Conservation (phyloP, 352 stramenopile species). For the Phytophthora ramorum region DNA sequence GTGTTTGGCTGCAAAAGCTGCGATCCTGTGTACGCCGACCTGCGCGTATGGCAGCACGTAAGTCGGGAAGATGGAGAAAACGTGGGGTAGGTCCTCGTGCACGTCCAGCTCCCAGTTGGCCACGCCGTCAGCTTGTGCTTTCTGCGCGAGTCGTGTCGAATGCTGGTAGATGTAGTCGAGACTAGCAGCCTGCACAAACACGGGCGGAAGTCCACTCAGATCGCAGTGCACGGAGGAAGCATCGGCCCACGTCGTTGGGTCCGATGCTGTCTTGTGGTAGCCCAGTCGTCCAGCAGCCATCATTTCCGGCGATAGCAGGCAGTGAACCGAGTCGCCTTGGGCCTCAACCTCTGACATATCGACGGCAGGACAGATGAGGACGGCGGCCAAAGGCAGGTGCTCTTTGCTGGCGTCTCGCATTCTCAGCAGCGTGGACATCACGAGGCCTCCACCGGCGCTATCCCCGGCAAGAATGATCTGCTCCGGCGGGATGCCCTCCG, state of each 20-base stretch:
- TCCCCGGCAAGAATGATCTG: slow-evolving; percentile 50
- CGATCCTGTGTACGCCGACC: slow-evolving; percentile 40
- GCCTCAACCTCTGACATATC: slow-evolving; percentile 46
- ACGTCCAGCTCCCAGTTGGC: slow-evolving; percentile 54
- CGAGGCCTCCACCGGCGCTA: slow-evolving; percentile 48
- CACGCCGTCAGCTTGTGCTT: slow-evolving; percentile 43
- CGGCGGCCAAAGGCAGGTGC: slow-evolving; percentile 38
- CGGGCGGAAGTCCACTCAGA: slow-evolving; percentile 46
- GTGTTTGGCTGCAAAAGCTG: slow-evolving; percentile 45
- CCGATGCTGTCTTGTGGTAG: slow-evolving; percentile 27
- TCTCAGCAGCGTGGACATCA: slow-evolving; percentile 50
- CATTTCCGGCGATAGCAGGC: slow-evolving; percentile 39
- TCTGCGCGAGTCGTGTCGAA: slow-evolving; percentile 38
- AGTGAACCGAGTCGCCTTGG: slow-evolving; percentile 31
- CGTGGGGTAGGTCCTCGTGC: slow-evolving; percentile 47
- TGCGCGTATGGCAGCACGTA: slow-evolving; percentile 47
- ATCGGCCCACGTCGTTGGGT: slow-evolving; percentile 41
- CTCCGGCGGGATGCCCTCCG: slow-evolving; percentile 29
- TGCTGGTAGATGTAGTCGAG: slow-evolving; percentile 54
- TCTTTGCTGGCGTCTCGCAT: slow-evolving; percentile 29
- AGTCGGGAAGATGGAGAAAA: slow-evolving; percentile 47
- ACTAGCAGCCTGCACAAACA: slow-evolving; percentile 52
- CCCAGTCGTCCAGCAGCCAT: slow-evolving; percentile 20
- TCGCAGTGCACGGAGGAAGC: slow-evolving; percentile 63
- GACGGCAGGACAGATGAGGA: slow-evolving; percentile 51